phyloP scores from a whole-genome alignment of 345 rosid genomes.

The Bruguiera sexangula region DNA sequence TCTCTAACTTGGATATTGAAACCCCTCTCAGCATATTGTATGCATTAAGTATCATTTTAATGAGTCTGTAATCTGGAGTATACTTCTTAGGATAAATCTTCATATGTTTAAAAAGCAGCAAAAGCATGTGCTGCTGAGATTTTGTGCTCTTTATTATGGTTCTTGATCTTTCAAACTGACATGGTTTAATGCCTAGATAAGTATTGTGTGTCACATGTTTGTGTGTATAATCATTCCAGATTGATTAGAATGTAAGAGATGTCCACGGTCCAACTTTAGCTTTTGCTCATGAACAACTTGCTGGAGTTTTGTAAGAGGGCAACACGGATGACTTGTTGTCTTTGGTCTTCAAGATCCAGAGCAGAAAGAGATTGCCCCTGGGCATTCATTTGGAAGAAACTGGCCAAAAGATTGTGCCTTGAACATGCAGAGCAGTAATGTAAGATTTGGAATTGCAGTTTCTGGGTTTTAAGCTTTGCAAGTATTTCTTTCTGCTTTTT shows the following conservation, averaged over 20 bases:
- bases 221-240: slow-evolving; percentile 35
- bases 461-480: too few species aligned
- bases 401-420: too few species aligned
- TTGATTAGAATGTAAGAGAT: slow-evolving; percentile 77
- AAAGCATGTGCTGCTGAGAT: slow-evolving; percentile 81
- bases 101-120: slow-evolving; percentile 95
- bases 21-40: background rate
- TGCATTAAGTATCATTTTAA: too few species aligned
- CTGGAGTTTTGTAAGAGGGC: slow-evolving; percentile 28
- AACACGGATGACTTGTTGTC: too few species aligned
- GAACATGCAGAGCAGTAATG: too few species aligned
- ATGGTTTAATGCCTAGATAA: background rate
- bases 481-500: too few species aligned
- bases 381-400: too few species aligned
- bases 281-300: slow-evolving; percentile 61
- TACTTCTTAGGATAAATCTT: slow-evolving; percentile 70
- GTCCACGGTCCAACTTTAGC: slow-evolving; percentile 86
- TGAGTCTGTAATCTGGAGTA: too few species aligned
- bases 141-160: slow-evolving; percentile 38
- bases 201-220: background rate
- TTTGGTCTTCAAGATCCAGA: too few species aligned
- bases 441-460: too few species aligned
- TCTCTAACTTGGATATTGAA: background rate
- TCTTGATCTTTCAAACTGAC: slow-evolving; percentile 10
- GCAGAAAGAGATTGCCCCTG: too few species aligned